phyloP scores from a whole-genome alignment of 2,329 filamentous ascomycete genomes.

The Colletotrichum orbiculare region DNA sequence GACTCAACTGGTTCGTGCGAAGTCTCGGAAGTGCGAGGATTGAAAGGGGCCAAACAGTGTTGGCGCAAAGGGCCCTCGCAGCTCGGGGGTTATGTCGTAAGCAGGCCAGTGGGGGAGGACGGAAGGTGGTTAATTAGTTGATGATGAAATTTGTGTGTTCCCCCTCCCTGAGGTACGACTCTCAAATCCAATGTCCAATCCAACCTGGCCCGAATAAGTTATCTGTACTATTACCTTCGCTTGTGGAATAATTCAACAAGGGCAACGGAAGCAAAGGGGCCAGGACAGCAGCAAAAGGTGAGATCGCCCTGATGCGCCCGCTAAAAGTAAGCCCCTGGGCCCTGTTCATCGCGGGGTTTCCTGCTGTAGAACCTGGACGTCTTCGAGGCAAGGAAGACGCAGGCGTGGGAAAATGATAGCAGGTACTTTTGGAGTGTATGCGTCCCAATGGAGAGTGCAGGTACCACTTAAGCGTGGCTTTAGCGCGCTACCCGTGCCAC shows the following conservation, averaged over 20 bases:
- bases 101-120: constrained; percentile 20
- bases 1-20: background rate
- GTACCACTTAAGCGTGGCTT: constrained; percentile 33
- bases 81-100: constrained; percentile 30
- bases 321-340: constrained; percentile 34
- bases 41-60: constrained; percentile 3
- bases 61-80: constrained; percentile 25
- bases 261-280: constrained; percentile 19
- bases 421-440: constrained; percentile 5
- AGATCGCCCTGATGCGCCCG: constrained; percentile 33
- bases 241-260: background rate
- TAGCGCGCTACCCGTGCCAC: constrained; percentile 29
- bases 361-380: constrained; percentile 15
- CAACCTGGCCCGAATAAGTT: too few relatives aligned
- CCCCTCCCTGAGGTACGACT: background rate
- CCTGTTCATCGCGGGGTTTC: constrained; percentile 36
- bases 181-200: constrained; percentile 5
- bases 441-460: background rate
- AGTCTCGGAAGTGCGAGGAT: constrained; percentile 1
- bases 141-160: constrained; percentile 9
- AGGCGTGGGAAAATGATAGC: constrained; percentile 20
- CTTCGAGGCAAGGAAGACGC: constrained; percentile 20
- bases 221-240: too few relatives aligned
- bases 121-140: constrained; percentile 26
- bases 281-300: constrained; percentile 13